Conservation (phyloP, 2,329 filamentous ascomycete species). For the Scytalidium lignicola region DNA sequence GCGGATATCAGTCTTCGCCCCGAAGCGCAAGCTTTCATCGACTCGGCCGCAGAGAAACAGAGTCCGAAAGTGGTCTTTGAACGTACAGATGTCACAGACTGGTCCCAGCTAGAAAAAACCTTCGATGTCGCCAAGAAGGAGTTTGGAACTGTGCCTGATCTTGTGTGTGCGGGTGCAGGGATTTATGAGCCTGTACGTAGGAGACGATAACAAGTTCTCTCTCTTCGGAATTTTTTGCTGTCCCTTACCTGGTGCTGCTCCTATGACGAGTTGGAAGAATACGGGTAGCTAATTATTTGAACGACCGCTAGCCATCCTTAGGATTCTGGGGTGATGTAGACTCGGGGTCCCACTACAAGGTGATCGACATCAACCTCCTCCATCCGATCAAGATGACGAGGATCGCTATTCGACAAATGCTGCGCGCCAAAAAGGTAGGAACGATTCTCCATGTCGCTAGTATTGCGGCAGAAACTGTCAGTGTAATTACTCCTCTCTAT, state of each 20-base stretch:
- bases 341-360: no score
- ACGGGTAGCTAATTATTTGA: no score
- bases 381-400: slow-evolving; percentile 1
- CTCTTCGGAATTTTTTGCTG: no score
- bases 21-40: neutral
- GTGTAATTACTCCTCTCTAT: neutral
- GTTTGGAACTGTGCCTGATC: neutral
- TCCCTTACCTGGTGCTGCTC: no score
- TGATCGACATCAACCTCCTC: neutral
- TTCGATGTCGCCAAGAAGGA: neutral
- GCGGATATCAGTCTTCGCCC: neutral
- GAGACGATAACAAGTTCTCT: no score
- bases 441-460: neutral
- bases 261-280: no score
- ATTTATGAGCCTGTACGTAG: neutral
- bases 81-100: neutral
- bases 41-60: no score
- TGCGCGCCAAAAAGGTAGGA: neutral
- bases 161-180: neutral
- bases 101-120: neutral
- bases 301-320: no score
- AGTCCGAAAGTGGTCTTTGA: no score
- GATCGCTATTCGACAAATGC: neutral
- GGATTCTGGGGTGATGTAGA: no score
- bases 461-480: neutral